Evolutionary conservation across 2,329 filamentous ascomycete species (phyloP), one percentile per base, ranked within the genome.

Genomic region (Proliferodiscus dingleyae): DNA sequence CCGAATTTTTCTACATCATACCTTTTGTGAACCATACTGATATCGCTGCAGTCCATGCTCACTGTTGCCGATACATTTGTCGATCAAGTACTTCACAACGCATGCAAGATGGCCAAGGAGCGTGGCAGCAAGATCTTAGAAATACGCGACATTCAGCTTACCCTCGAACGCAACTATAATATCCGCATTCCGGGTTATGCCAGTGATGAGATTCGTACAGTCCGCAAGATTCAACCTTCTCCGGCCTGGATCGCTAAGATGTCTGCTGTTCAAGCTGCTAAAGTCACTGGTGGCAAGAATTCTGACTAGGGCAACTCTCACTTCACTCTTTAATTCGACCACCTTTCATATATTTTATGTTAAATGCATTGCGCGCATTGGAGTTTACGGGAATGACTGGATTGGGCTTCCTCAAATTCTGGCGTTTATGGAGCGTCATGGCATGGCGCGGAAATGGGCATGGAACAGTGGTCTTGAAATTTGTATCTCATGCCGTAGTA

Each of bases 161-260:
- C 90, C 5, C 78, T 93, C 2, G 87, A 93, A 68, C 81, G 87
- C 49, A 85, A 85, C 50, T 91, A 89, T 74, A 93, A 93, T 67
- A 91, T 93, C 61, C 85, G 87, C 45, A 89, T 98, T 47, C 93
- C 93, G 0, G 93, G 93, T 10, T 97, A 95, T 68, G 88, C 89
- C 0, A 87, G 89, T 3, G 93, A 98, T 62, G 93, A 98, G 68
- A 79, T 96, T 49, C 83, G 93, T 46, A 96, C 89, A 0, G 91
- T 97, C 23, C 84, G 90, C 65, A 96, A 96, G 72, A 85, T 94
- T 43, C 86, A 93, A 64, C 93, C 93, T 2, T 83, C 89, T 16
- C 73, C 85, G 13, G 87, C 82, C 18, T 98, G 93, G 89, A 91
- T 93, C 51, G 85, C 87, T 56, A 98, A 98, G 75, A 94, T 98